Conservation (phyloP, 768 basidiomycete genomes). For the Cystobasidium ongulense region DNA sequence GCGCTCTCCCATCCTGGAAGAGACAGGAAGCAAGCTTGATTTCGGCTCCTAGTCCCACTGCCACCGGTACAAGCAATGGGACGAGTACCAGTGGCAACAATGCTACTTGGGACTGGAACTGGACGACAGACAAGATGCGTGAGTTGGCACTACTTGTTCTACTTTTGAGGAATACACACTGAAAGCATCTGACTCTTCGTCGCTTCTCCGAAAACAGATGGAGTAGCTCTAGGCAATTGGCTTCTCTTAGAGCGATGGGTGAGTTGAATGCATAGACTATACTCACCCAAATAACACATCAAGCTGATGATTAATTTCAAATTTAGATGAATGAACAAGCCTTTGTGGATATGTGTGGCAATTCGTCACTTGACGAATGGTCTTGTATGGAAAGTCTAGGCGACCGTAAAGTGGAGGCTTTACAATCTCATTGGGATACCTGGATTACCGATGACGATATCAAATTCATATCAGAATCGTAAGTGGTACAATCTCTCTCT, state of each 20-base stretch:
- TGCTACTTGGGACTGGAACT: constrained; percentile 8
- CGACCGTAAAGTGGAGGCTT: constrained; percentile 32
- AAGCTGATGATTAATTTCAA: no score
- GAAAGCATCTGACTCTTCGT: no score
- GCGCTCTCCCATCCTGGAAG: neutral
- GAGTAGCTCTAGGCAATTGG: constrained; percentile 13
- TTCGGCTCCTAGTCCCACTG: neutral
- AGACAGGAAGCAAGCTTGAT: neutral
- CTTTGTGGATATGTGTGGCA: neutral
- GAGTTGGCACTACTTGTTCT: no score
- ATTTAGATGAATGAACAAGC: constrained; percentile 26
- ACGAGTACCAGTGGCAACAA: neutral
- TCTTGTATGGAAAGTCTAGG: constrained; percentile 19
- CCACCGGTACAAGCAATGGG: neutral
- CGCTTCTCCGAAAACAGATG: neutral
- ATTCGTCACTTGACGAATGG: constrained; percentile 18
- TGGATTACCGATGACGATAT: constrained; percentile 47
- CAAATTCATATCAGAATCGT: constrained; percentile 32
- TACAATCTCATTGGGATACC: constrained; percentile 44
- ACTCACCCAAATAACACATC: neutral
- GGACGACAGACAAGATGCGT: constrained; percentile 25
- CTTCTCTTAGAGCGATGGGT: neutral
- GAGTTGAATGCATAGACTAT: neutral
- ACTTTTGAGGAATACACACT: no score
- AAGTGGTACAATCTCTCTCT: neutral